Base-by-base conservation (phyloP, 208 protist genomes). In the Acanthamoeba lenticulata region DNA sequence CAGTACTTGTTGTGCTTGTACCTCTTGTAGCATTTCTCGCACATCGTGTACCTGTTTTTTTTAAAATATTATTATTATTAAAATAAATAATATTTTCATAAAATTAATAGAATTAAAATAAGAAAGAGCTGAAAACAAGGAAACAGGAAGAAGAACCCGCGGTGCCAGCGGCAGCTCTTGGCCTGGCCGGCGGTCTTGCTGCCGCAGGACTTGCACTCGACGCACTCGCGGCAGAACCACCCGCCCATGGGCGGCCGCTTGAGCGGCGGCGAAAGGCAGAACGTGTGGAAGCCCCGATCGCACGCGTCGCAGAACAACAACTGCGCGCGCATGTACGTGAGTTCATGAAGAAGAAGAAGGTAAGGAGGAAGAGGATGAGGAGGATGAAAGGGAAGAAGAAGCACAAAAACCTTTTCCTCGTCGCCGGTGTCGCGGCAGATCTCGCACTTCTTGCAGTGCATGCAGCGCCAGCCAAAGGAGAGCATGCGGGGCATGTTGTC, bases 361-460 rank as follows among this genome's bases (percentile, higher is more conserved):
- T n/a, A n/a, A n/a, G n/a, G n/a, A n/a, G n/a, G n/a, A n/a, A n/a
- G n/a, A n/a, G n/a, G n/a, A n/a, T n/a, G n/a, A n/a, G n/a, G n/a
- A n/a, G n/a, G n/a, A 55, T 55, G 60, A 29, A 1, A 69, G 11
- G 32, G 32, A 69, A 15, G 38, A 7, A 17, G 21, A 15, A 1
- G 38, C 24, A 5, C 27, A 44, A n/a, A 21, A 13, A 57, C 74
- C 74, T 85, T 85, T 13, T 90, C 83, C 34, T 90, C 83, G 24
- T 90, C 57, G 32, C 83, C 83, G 7, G 83, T 72, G 83, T 90
- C 83, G 19, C 44, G 65, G 57, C 83, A 90, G 32, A 32, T 69
- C 83, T 90, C 83, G 55, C 83, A 90, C 83, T 62, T 90, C 55
- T 90, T 90, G 57, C 83, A 90, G 83, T 90, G 83, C 83, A 90